These are phyloP conservation scores for Kwoniella sp. DNA, from an alignment of 768 basidiomycete species.

Conservation along the genomic window DNA sequence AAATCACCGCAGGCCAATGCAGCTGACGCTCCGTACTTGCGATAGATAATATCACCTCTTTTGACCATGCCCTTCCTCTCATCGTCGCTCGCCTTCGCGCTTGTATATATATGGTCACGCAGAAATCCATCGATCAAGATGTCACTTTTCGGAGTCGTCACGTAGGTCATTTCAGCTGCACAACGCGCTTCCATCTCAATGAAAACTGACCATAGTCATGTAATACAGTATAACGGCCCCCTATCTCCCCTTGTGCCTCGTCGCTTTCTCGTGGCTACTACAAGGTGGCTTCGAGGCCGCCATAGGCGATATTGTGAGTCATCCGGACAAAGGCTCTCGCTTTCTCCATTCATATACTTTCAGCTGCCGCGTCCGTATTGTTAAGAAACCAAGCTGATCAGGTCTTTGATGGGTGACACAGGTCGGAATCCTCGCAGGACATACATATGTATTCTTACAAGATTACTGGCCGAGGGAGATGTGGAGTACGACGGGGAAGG, in stretches of 20 bases:
- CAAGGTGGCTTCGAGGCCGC: conserved; percentile 51
- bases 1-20: conserved; percentile 4
- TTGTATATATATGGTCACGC: conserved; percentile 96
- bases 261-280: conserved; percentile 67
- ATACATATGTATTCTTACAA: conserved; percentile 53
- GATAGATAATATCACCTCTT: conserved; percentile 75
- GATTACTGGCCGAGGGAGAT: conserved; percentile 55
- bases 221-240: conserved; percentile 81
- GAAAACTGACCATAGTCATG: background rate
- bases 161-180: conserved; percentile 51
- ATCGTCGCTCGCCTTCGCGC: conserved; percentile 86
- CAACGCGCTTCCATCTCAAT: no score
- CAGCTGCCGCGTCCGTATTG: no score
- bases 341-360: no score
- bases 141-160: conserved; percentile 90
- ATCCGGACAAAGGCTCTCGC: no score
- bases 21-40: background rate
- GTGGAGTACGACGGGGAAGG: conserved; percentile 49
- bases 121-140: conserved; percentile 94
- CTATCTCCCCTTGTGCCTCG: conserved; percentile 88
- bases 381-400: no score
- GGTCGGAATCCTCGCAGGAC: conserved; percentile 54
- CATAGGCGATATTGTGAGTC: conserved; percentile 50
- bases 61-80: conserved; percentile 93
- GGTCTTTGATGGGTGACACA: no score